Percentiles rank a stretch among this genome's conserved stretches.
These are phyloP conservation scores for Fomitiporia mediterranea DNA, from an alignment of 1,284 basidiomycete genomes.

Conservation along the genomic window DNA sequence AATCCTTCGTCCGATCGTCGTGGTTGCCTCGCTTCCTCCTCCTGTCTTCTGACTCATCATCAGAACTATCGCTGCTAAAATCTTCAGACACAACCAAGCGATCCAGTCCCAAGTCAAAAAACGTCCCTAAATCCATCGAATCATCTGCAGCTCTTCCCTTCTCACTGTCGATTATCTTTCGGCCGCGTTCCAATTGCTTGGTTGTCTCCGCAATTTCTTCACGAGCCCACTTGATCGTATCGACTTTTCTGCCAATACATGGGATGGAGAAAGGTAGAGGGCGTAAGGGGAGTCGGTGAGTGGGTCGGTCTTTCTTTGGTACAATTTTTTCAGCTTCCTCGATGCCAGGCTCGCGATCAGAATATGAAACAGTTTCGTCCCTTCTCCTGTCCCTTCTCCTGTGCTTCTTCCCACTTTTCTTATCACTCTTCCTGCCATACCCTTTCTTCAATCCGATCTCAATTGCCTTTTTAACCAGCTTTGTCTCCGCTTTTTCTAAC, in stretches of 20 bases:
- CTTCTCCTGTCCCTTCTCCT: slow-evolving; percentile 31
- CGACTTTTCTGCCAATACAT: slow-evolving; percentile 78
- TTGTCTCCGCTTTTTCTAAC: slow-evolving; percentile 82
- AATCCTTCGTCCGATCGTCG: too few species aligned
- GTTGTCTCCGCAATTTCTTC: slow-evolving; percentile 58
- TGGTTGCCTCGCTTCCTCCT: too few species aligned
- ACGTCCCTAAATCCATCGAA: slow-evolving; percentile 13
- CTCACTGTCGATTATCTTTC: slow-evolving; percentile 29
- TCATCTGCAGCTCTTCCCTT: slow-evolving; percentile 24
- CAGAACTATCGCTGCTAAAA: slow-evolving; percentile 20
- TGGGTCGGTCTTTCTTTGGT: slow-evolving; percentile 69
- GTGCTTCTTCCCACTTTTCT: slow-evolving; percentile 29
- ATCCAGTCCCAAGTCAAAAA: background rate
- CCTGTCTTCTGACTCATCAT: slow-evolving; percentile 18
- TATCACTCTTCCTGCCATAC: slow-evolving; percentile 30
- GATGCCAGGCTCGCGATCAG: background rate
- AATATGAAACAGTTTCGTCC: slow-evolving; percentile 7
- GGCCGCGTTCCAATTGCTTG: slow-evolving; percentile 45
- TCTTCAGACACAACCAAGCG: too few species aligned
- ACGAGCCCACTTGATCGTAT: slow-evolving; percentile 89
- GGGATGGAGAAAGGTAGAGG: slow-evolving; percentile 60
- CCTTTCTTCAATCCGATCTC: slow-evolving; percentile 55
- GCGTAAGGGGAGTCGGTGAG: slow-evolving; percentile 60
- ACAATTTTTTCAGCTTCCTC: slow-evolving; percentile 54
- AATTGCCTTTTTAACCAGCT: slow-evolving; percentile 67